Evolutionary conservation across 495 filamentous ascomycete genomes (phyloP).

Genomic region (Articulospora tetracladia): DNA sequence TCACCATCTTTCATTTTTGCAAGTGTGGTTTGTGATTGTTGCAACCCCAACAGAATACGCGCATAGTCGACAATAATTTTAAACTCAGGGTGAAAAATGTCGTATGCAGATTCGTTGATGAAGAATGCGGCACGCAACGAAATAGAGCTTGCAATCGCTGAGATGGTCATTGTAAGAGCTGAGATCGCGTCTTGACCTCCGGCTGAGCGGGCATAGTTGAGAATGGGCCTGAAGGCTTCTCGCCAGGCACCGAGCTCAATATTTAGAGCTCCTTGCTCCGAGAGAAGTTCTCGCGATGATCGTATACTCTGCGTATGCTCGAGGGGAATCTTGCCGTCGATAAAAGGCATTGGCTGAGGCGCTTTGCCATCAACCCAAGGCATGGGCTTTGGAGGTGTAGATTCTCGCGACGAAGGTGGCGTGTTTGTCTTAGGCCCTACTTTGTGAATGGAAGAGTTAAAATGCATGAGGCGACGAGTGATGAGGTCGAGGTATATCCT

Average conservation of each 20-base stretch:
- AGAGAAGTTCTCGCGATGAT: neutral
- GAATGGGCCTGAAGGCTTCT: constrained; percentile 14
- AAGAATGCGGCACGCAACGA: constrained; percentile 6
- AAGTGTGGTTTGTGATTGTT: neutral
- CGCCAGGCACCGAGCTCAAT: constrained; percentile 10
- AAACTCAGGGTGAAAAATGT: constrained; percentile 17
- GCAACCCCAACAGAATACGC: neutral
- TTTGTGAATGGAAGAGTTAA: constrained; percentile 6
- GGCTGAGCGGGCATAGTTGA: neutral
- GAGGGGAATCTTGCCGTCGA: constrained; percentile 10
- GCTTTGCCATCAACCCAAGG: neutral
- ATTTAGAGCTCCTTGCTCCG: constrained; percentile 6
- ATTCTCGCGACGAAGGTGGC: neutral
- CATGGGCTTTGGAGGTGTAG: neutral
- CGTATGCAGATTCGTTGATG: constrained; percentile 11
- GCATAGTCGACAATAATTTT: constrained; percentile 9
- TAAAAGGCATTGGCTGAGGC: constrained; percentile 8
- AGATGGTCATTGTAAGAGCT: constrained; percentile 9
- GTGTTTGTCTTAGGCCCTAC: neutral
- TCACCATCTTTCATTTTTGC: neutral
- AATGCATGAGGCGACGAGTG: constrained; percentile 16
- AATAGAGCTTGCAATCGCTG: constrained; percentile 5
- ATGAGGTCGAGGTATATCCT: constrained; percentile 16
- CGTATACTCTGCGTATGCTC: neutral
- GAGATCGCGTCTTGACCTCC: constrained; percentile 10